phyloP scores from a whole-genome alignment of 2,329 filamentous ascomycete genomes.

The Diplodia seriata region DNA sequence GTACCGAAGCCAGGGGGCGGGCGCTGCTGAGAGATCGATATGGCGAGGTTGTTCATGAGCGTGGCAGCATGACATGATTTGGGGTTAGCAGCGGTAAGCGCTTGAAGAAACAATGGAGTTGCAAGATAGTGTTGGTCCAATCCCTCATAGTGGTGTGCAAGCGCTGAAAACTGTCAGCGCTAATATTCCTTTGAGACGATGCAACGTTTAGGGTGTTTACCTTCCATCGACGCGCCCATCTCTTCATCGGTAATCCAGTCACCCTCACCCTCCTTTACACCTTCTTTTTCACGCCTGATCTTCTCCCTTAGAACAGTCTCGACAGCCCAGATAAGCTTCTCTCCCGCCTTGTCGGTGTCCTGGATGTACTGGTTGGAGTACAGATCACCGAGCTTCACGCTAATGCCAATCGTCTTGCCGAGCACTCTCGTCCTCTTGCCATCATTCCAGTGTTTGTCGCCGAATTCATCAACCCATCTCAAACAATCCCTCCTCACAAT shows the following conservation, averaged over 20 bases:
- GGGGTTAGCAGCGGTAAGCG: conserved; percentile 70
- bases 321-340: conserved; percentile 78
- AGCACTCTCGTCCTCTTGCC: conserved; percentile 69
- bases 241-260: conserved; percentile 74
- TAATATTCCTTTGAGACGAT: neutral
- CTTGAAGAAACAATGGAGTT: conserved; percentile 85
- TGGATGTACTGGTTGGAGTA: conserved; percentile 80
- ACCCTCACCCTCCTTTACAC: conserved; percentile 73
- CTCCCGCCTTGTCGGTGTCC: conserved; percentile 75
- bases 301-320: conserved; percentile 80
- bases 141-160: conserved; percentile 78
- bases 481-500: conserved; percentile 74
- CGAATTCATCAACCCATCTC: conserved; percentile 55
- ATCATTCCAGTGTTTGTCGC: conserved; percentile 49
- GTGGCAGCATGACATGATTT: conserved; percentile 78
- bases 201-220: conserved; percentile 50
- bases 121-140: conserved; percentile 80
- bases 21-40: conserved; percentile 71
- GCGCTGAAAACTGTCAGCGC: conserved; percentile 57
- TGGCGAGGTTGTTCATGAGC: conserved; percentile 85
- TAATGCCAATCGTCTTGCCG: conserved; percentile 75
- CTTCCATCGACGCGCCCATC: conserved; percentile 76
- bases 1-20: conserved; percentile 14
- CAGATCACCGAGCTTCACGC: conserved; percentile 83
- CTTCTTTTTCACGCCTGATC: conserved; percentile 69